A percentile compares a stretch with the other conserved stretches of the same genome.
phyloP scores from a whole-genome alignment of 208 protist species.

The Histomonas meleagridis region DNA sequence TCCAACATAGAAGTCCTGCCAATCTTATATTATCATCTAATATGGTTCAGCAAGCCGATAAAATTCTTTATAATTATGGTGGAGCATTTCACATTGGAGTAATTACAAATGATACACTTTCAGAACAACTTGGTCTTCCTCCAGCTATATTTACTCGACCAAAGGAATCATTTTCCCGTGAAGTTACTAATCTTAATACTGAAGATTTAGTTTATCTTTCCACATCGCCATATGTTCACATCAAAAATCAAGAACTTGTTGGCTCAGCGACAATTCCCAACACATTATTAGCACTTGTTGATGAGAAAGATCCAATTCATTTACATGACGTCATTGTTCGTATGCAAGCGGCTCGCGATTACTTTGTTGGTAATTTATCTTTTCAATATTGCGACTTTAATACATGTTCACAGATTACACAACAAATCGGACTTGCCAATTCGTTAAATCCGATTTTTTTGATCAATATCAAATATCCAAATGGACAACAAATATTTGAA shows the following conservation, averaged over 20 bases:
- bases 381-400: not conserved
- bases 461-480: not conserved
- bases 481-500: not conserved
- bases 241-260: not conserved
- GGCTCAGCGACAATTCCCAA: not conserved
- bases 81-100: not conserved
- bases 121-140: not conserved
- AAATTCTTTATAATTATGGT: not conserved
- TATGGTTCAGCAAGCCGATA: not conserved
- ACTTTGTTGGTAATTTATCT: not conserved
- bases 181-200: not conserved
- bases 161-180: not conserved
- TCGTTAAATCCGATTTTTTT: not conserved
- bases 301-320: not conserved
- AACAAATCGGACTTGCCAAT: not conserved
- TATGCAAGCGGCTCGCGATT: not conserved
- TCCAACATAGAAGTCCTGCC: not conserved
- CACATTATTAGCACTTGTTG: not conserved
- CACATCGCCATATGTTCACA: not conserved
- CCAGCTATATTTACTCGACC: not conserved
- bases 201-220: not conserved
- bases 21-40: not conserved
- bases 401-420: no score
- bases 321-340: not conserved
- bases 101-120: not conserved